Evolutionary conservation across 139 green algal species (phyloP).

Genomic region (Volvox reticuliferus): DNA sequence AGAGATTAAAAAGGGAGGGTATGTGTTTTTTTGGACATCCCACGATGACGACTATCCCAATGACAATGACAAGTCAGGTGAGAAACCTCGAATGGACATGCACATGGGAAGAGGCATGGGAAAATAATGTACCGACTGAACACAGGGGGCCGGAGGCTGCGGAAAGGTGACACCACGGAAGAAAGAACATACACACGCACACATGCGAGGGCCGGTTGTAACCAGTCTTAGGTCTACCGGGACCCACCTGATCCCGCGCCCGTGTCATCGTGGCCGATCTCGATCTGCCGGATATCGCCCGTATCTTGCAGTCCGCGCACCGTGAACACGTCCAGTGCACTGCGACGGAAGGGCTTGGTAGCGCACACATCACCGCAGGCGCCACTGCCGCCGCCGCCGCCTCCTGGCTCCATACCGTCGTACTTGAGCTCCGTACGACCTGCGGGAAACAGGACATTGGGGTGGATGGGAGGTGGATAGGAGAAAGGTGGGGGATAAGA

Average conservation of each 20-base stretch:
- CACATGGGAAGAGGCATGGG: too few relatives aligned
- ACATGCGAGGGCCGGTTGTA: too few relatives aligned
- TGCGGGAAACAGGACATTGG: neutral
- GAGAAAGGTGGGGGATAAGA: neutral
- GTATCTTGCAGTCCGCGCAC: slow-evolving; percentile 61
- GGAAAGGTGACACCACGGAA: too few relatives aligned
- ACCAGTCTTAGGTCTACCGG: neutral
- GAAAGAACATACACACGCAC: too few relatives aligned
- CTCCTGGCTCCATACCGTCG: neutral
- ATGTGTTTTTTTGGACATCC: too few relatives aligned
- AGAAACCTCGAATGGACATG: too few relatives aligned
- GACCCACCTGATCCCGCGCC: slow-evolving; percentile 48
- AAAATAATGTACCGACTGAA: too few relatives aligned
- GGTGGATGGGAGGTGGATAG: neutral
- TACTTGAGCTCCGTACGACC: slow-evolving; percentile 1
- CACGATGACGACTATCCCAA: too few relatives aligned
- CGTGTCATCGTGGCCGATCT: slow-evolving; percentile 57
- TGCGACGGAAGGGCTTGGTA: slow-evolving; percentile 18
- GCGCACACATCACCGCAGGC: slow-evolving; percentile 32
- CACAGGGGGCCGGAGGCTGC: too few relatives aligned
- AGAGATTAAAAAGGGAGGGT: too few relatives aligned
- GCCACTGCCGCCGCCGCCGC: neutral
- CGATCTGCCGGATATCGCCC: slow-evolving; percentile 66
- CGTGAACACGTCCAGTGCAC: slow-evolving; percentile 59
- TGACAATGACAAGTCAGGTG: too few relatives aligned